A percentile compares a stretch with the other conserved stretches of the same genome.
phyloP scores from a whole-genome alignment of 345 rosid genomes.

The Citrus maxima region DNA sequence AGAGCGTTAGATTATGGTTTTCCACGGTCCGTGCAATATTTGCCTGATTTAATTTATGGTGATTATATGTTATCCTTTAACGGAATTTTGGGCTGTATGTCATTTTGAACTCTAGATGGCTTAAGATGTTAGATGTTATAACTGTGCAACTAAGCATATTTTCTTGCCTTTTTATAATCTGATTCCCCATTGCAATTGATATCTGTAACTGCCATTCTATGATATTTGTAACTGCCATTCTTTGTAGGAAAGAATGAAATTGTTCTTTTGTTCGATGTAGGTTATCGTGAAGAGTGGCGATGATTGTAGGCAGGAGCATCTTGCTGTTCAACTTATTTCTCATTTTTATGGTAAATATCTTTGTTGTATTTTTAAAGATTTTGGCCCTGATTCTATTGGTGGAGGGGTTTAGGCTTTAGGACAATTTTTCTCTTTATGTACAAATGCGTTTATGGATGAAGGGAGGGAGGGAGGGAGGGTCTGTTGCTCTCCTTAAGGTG shows the following conservation, averaged over 20 bases:
- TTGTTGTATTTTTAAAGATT: constrained; percentile 1
- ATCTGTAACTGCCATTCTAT: not conserved
- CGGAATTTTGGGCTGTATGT: not conserved
- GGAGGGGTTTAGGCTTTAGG: not conserved
- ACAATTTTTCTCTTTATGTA: not conserved
- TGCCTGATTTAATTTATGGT: not conserved
- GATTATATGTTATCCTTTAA: not conserved
- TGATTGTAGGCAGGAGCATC: constrained; percentile 99
- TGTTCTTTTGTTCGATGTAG: constrained; percentile 32
- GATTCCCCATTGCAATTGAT: not conserved
- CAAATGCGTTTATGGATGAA: not conserved
- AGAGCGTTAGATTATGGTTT: not conserved
- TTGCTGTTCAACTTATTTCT: constrained; percentile 97
- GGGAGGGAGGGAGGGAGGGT: not conserved
- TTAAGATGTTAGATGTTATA: not conserved
- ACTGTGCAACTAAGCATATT: not conserved
- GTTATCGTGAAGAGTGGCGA: constrained; percentile 98
- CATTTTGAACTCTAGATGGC: not conserved
- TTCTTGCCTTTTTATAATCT: not conserved
- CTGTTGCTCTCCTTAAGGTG: not conserved
- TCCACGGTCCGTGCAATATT: not conserved
- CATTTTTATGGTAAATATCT: constrained; percentile 84
- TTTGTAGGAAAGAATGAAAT: constrained; percentile 7
- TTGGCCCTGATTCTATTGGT: not conserved
- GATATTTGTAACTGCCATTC: not conserved